Base-by-base conservation (phyloP, 2,329 filamentous ascomycete species). In the Calonectria hongkongensis region DNA sequence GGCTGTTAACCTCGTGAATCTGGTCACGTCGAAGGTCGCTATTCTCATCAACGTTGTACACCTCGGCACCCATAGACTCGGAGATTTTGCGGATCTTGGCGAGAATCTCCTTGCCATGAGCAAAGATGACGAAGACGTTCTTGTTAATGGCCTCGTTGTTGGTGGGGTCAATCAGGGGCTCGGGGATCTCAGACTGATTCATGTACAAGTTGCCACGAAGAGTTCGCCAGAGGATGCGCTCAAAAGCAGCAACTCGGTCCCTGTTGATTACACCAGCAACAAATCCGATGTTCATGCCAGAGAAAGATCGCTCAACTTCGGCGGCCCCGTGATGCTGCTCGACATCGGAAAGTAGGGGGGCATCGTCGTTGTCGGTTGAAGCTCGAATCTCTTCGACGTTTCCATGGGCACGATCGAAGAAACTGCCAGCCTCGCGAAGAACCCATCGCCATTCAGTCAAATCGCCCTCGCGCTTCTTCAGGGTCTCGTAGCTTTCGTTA, bases 91-190 rank as follows among this genome's bases (percentile, higher is more conserved):
- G 93, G 83, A 99, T 98, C 92, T 99, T 99, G 82, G 96, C 94
- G 80, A 99, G 92, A 79, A 99, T 98, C 85, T 98, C 96, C 86
- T 98, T 98, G 82, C 97, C 97, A 82, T 99, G 97, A 15, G 97
- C 97, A 80, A 99, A 99, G 84, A 99, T 99, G 82, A 99, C 96
- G 82, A 99, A 99, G 69, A 99, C 97, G 80, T 98, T 99, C 92
- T 99, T 99, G 88, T 94, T 92, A 79, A 97, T 90, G 76, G 94
- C 89, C 86, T 98, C 96, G 83, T 98, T 98, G 87, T 92, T 98
- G 82, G 94, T 90, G 18, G 97, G 96, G 84, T 99, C 95, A 83
- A 98, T 89, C 79, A 99, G 93, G 45, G 95, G 92, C 84, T 99
- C 96, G 9, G 95, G 93, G 74, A 99, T 99, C 88, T 99, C 97